A percentile compares a stretch with the other conserved stretches of the same genome.
Evolutionary conservation across 1,284 basidiomycete genomes (phyloP).

Genomic region (Lignosus rhinocerotis): DNA sequence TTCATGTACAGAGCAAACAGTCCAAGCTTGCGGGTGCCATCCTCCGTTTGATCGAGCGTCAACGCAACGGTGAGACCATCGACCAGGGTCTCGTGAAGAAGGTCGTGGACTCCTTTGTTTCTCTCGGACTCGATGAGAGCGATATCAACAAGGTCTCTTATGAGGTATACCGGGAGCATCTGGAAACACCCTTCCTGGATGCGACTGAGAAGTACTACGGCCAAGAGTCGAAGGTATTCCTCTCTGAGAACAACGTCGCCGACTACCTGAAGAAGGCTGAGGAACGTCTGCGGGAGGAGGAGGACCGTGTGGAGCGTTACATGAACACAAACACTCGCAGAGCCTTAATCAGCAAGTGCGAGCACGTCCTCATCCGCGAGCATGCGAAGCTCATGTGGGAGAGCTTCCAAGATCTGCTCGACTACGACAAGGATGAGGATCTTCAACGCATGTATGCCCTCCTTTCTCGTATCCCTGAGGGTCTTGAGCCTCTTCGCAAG

Average conservation of each 20-base stretch:
- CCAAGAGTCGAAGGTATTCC: slow-evolving; percentile 88
- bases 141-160: slow-evolving; percentile 93
- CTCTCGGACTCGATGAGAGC: slow-evolving; percentile 89
- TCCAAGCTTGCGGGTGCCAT: slow-evolving; percentile 87
- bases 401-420: slow-evolving; percentile 91
- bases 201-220: slow-evolving; percentile 93
- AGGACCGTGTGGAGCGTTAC: slow-evolving; percentile 94
- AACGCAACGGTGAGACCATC: slow-evolving; percentile 93
- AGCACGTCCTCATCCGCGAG: slow-evolving; percentile 88
- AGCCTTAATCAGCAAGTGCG: slow-evolving; percentile 87
- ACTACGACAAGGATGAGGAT: slow-evolving; percentile 93
- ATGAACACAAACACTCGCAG: slow-evolving; percentile 88
- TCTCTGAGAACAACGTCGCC: slow-evolving; percentile 88
- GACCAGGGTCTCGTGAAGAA: slow-evolving; percentile 95
- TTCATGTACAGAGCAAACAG: slow-evolving; percentile 80
- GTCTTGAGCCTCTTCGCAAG: slow-evolving; percentile 89
- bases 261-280: slow-evolving; percentile 99
- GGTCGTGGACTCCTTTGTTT: slow-evolving; percentile 96
- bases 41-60: slow-evolving; percentile 86
- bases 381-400: slow-evolving; percentile 92
- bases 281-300: slow-evolving; percentile 90
- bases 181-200: slow-evolving; percentile 87
- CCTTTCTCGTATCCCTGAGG: slow-evolving; percentile 86
- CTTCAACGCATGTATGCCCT: slow-evolving; percentile 94
- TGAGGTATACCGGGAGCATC: slow-evolving; percentile 92